Conservation (phyloP, 768 basidiomycete genomes). For the Thelephora ganbajun region DNA sequence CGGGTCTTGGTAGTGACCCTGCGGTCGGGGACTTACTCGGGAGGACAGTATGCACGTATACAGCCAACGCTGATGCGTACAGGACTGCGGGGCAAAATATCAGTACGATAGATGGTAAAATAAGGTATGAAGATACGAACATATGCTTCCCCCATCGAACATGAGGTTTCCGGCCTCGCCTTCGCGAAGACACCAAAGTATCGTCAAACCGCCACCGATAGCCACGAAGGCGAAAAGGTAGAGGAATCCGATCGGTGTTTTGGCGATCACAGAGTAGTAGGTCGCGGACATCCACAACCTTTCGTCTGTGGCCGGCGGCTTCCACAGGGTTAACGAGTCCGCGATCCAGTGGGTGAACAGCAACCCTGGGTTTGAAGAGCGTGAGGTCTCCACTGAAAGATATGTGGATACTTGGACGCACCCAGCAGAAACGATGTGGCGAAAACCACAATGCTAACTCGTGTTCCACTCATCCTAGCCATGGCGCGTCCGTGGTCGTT, state of each 20-base stretch:
- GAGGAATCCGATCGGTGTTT: conserved; percentile 39
- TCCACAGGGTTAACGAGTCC: conserved; percentile 85
- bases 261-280: conserved; percentile 71
- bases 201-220: conserved; percentile 45
- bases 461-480: conserved; percentile 41
- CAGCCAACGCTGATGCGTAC: conserved; percentile 52
- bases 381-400: background rate
- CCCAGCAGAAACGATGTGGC: conserved; percentile 73
- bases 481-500: too few relatives aligned
- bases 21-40: conserved; percentile 42
- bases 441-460: conserved; percentile 62
- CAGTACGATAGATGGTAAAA: background rate
- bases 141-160: conserved; percentile 85
- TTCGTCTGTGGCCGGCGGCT: conserved; percentile 73
- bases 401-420: conserved; percentile 17
- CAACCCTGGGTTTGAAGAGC: conserved; percentile 32
- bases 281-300: conserved; percentile 71
- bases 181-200: conserved; percentile 69
- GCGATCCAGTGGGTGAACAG: conserved; percentile 88
- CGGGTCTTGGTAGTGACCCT: background rate
- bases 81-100: conserved; percentile 37
- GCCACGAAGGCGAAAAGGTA: conserved; percentile 47
- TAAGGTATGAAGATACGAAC: conserved; percentile 28
- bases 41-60: conserved; percentile 67
- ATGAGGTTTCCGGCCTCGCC: conserved; percentile 73